Percentiles rank a stretch among this genome's conserved stretches.
Evolutionary conservation across 1,284 basidiomycete genomes (phyloP).

Genomic region (Pseudozyma sp.): DNA sequence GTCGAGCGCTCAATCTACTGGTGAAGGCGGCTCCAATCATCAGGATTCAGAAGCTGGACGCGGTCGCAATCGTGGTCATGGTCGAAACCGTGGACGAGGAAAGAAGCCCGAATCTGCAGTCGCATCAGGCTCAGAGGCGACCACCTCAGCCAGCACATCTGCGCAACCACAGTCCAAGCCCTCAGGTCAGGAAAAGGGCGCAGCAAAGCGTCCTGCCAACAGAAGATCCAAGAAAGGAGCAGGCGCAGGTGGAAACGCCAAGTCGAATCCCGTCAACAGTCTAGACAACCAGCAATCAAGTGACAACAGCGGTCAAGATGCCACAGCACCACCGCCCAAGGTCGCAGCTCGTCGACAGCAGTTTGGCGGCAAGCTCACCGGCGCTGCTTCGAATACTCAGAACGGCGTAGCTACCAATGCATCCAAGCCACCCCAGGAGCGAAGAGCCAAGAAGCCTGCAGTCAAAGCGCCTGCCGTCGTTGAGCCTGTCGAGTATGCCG

Average conservation of each 20-base stretch:
- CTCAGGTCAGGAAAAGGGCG: not conserved
- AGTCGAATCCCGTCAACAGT: conserved; percentile 12
- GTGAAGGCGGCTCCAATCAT: not conserved
- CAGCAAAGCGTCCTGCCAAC: conserved; percentile 4
- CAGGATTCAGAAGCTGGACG: conserved; percentile 12
- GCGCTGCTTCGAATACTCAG: conserved; percentile 5
- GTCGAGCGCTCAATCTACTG: conserved; percentile 6
- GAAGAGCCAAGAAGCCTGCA: conserved; percentile 26
- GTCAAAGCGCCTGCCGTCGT: conserved; percentile 26
- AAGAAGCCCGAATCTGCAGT: conserved; percentile 11
- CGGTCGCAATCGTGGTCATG: conserved; percentile 16
- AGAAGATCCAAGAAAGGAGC: conserved; percentile 7
- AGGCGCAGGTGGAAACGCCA: conserved; percentile 14
- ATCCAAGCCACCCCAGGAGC: conserved; percentile 20
- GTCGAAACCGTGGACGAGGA: conserved; percentile 23
- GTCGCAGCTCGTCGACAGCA: conserved; percentile 40
- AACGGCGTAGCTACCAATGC: not conserved
- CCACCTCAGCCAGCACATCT: not conserved
- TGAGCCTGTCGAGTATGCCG: conserved; percentile 56
- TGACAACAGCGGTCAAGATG: not conserved
- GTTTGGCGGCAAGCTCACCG: conserved; percentile 55
- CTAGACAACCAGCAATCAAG: not conserved
- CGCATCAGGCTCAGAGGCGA: not conserved
- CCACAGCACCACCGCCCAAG: conserved; percentile 10
- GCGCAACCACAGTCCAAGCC: not conserved